A percentile compares a stretch with the other conserved stretches of the same genome.
phyloP scores from a whole-genome alignment of 768 basidiomycete species.

The Cystoderma amianthinum region DNA sequence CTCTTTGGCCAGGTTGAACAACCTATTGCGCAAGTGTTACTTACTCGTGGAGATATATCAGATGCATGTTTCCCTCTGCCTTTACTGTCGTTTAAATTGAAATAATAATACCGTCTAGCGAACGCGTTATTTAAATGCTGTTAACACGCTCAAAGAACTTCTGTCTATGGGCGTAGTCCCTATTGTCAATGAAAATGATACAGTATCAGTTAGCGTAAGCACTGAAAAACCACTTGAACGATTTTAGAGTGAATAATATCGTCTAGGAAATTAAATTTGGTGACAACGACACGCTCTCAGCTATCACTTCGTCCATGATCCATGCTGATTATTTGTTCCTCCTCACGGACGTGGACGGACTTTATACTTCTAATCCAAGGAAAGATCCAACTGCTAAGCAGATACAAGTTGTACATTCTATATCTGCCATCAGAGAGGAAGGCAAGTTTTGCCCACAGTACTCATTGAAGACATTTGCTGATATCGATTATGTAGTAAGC shows the following conservation, averaged over 20 bases:
- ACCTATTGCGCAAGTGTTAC: conserved; percentile 90
- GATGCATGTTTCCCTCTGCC: conserved; percentile 52
- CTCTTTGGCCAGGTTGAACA: conserved; percentile 91
- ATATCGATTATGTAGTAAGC: conserved; percentile 52
- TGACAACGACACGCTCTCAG: conserved; percentile 97
- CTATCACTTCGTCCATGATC: conserved; percentile 95
- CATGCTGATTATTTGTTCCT: conserved; percentile 97
- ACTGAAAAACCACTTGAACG: not conserved
- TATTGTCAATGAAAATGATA: conserved; percentile 99
- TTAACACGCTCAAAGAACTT: conserved; percentile 90
- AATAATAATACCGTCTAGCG: conserved; percentile 48
- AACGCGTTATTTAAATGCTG: conserved; percentile 92
- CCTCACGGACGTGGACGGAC: conserved; percentile 91
- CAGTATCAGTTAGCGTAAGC: conserved; percentile 92
- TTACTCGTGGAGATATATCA: conserved; percentile 95
- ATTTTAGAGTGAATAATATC: not conserved
- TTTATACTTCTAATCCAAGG: conserved; percentile 94
- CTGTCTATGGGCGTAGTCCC: conserved; percentile 93
- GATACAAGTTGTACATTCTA: conserved; percentile 79
- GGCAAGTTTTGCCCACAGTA: conserved; percentile 58
- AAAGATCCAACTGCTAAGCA: conserved; percentile 79
- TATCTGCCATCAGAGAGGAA: conserved; percentile 72
- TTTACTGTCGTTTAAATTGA: conserved; percentile 2
- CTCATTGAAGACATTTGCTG: not conserved
- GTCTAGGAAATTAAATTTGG: conserved; percentile 98